Evolutionary conservation across 1,284 basidiomycete species (phyloP).

Genomic region (Porphyrellus sp.): DNA sequence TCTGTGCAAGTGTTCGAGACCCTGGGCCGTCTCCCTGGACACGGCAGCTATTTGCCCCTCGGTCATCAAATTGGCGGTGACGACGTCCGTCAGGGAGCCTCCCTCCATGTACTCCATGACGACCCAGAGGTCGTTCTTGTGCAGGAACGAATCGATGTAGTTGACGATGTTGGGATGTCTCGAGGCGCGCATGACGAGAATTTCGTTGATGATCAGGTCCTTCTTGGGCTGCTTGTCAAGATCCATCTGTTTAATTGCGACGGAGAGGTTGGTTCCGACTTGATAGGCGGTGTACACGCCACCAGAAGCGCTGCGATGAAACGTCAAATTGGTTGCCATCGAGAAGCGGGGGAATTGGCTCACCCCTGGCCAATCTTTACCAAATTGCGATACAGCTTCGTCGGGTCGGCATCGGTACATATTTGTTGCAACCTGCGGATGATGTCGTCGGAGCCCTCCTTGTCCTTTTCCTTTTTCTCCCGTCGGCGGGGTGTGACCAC

Average conservation of each 20-base stretch:
- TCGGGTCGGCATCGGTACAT: conserved; percentile 97
- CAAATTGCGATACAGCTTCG: conserved; percentile 86
- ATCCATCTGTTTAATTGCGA: conserved; percentile 99
- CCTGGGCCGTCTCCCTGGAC: conserved; percentile 85
- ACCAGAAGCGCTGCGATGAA: conserved; percentile 75
- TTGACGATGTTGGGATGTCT: conserved; percentile 98
- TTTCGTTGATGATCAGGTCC: conserved; percentile 99
- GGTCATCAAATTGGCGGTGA: conserved; percentile 96
- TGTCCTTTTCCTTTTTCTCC: conserved; percentile 81
- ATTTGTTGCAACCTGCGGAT: conserved; percentile 89
- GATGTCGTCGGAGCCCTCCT: conserved; percentile 86
- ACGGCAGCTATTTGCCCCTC: conserved; percentile 94
- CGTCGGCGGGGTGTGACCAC: conserved; percentile 77
- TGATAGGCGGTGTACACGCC: conserved; percentile 99
- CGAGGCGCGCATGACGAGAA: conserved; percentile 96
- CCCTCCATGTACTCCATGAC: conserved; percentile 99
- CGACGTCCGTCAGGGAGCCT: conserved; percentile 89
- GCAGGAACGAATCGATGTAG: conserved; percentile 97
- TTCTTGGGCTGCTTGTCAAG: conserved; percentile 99
- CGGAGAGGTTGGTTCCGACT: conserved; percentile 87
- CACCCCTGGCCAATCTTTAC: conserved; percentile 98
- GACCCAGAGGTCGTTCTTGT: conserved; percentile 98
- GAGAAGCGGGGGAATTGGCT: conserved; percentile 31
- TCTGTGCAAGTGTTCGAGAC: conserved; percentile 87
- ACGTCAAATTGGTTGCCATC: neutral